Percentiles rank a stretch among this genome's conserved stretches.
Evolutionary conservation across 2,329 filamentous ascomycete species (phyloP).

Genomic region (Pseudocercospora musae): DNA sequence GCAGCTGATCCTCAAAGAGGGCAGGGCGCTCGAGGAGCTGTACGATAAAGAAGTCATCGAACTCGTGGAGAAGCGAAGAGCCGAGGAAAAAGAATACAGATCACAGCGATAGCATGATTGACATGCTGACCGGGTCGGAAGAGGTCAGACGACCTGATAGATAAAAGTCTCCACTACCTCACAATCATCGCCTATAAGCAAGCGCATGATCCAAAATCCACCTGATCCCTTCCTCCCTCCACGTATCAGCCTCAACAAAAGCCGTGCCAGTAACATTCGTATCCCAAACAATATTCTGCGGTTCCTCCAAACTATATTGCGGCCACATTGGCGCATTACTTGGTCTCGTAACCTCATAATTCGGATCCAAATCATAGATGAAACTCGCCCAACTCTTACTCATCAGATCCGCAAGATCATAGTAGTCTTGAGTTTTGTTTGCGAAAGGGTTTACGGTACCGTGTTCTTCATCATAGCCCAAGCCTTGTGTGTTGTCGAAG

Average conservation of each 20-base stretch:
- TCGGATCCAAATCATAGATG: conserved; percentile 42
- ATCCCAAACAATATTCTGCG: conserved; percentile 47
- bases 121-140: too few species aligned
- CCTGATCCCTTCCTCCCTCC: conserved; percentile 43
- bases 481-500: conserved; percentile 45
- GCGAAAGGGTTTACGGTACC: conserved; percentile 35
- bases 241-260: conserved; percentile 44
- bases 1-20: conserved; percentile 69
- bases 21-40: conserved; percentile 65
- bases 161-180: not conserved
- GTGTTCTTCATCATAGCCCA: conserved; percentile 39
- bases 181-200: conserved; percentile 17
- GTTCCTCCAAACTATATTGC: conserved; percentile 36
- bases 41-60: conserved; percentile 68
- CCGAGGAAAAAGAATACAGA: conserved; percentile 53
- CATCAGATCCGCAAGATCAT: conserved; percentile 44
- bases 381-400: conserved; percentile 46
- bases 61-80: conserved; percentile 63
- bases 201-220: conserved; percentile 38
- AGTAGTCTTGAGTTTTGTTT: conserved; percentile 38
- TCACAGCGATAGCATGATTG: not conserved
- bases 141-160: too few species aligned
- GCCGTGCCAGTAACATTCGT: conserved; percentile 39
- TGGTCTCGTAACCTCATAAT: conserved; percentile 19
- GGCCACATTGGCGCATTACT: conserved; percentile 38